Base-by-base conservation (phyloP, 305 asterid genomes). In the Fraxinus platypoda region DNA sequence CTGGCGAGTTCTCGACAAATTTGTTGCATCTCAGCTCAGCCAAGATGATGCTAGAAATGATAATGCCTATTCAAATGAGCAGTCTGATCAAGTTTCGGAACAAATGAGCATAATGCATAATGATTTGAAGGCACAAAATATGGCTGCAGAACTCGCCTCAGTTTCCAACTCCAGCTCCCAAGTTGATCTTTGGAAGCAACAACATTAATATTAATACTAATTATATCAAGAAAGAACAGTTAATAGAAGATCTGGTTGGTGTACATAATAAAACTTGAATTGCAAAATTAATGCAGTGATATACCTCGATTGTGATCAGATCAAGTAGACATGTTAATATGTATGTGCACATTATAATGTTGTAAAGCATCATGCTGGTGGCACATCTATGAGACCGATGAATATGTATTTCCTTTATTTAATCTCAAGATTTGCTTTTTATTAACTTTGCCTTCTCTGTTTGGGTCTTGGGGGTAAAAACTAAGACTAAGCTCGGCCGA, bases 1-100 rank as follows among this genome's bases (percentile, higher is more conserved):
- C 35, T 91, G 93, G 95, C 87, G 93, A n/a, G 89, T 90, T 74
- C 91, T 91, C 9, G 95, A 91, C 66, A 91, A 89, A 82, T 82
- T 91, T 46, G 93, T 91, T 12, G 95, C 95, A 3, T 89, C 91
- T 77, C 93, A 91, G 80, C 82, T 91, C 5, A 90, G 92, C 57
- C 91, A 89, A 2, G 87, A 87, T 54, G 85, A 75, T 46, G 83
- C 6, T 54, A 71, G 85, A 81, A 52, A 79, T 76, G 74, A 78
- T n/a, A 26, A 72, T 37, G 28, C 57, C 30, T 25, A 34, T 57
- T 75, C 83, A 11, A 75, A 78, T 64, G 81, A 54, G 59, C 74
- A 79, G 30, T 81, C 82, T 77, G 83, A 13, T 76, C 86, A 86
- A 81, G 83, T 78, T 23, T 59, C 68, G 12, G 83, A 83, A 46